Evolutionary conservation across 2,329 filamentous ascomycete genomes (phyloP), one percentile per base, ranked within the genome.

Genomic region (Eutypella sp.): DNA sequence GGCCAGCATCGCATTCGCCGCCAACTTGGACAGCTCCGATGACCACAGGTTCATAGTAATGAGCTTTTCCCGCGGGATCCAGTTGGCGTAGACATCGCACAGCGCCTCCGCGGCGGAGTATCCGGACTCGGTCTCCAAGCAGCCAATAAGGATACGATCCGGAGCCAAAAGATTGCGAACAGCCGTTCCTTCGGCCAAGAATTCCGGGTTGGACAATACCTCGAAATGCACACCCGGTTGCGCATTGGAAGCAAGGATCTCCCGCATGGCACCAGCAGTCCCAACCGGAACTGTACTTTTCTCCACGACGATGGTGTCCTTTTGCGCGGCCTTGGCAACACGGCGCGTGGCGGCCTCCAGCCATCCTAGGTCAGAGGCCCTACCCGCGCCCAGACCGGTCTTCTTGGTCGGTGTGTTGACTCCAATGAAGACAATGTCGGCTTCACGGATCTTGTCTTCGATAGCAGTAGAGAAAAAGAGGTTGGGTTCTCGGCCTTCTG

Each of bases 321-420:
- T 70, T 24, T 76, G 80, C 3, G 86, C 84, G 50, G 83, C 72
- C 52, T 78, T 71, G 9, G 85, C 87, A 27, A 91, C 82, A 45
- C 80, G 79, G 42, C 76, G 74, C 1, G 81, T 81, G 5, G 85
- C 86, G 16, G 79, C 79, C 62, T 91, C 86, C 22, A 91, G 78
- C 10, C 81, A 80, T 1, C 79, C 80, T 69, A 91, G 79, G 56
- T 91, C 85, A 15, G 85, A 85, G 0, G 87, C 86, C 52, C 75
- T 77, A 10, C 85, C 86, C 5, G 82, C 81, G 40, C 87, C 87
- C 19, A 80, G 68, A 45, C 87, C 87, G 40, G 76, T 78, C 29
- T 71, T 77, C 68, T 90, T 91, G 37, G 87, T 90, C 2, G 87
- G 87, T 0, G 87, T 91, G 63, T 90, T 89, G 55, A 92, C 87